phyloP scores from a whole-genome alignment of 176 grass and related monocot species.

The Coix lacrymajobi region DNA sequence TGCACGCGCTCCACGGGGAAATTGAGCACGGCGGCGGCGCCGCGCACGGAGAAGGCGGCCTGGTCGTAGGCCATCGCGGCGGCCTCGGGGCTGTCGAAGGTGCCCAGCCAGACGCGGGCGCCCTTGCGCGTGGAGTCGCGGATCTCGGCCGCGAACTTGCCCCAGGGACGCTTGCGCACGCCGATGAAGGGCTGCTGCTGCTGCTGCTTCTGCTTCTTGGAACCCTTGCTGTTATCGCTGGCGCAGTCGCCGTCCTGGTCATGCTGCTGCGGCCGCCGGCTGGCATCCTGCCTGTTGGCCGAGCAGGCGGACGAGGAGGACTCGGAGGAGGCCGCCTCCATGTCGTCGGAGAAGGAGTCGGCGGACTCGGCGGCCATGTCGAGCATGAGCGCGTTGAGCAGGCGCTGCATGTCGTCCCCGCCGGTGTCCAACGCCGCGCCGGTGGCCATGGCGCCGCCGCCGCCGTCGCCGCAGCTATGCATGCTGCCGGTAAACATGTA shows the following conservation, averaged over 20 bases:
- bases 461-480: not conserved
- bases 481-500: not conserved
- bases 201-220: too few species aligned
- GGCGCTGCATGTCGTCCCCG: slow-evolving; percentile 17
- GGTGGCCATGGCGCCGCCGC: not conserved
- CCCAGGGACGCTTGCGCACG: slow-evolving; percentile 85
- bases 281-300: not conserved
- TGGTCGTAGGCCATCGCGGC: slow-evolving; percentile 88
- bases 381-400: slow-evolving; percentile 24
- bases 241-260: not conserved
- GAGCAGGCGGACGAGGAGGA: slow-evolving; percentile 11
- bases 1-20: slow-evolving; percentile 62
- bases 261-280: not conserved
- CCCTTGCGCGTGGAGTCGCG: slow-evolving; percentile 81
- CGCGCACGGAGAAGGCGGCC: slow-evolving; percentile 78
- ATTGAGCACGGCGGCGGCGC: slow-evolving; percentile 67
- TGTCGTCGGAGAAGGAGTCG: slow-evolving; percentile 23
- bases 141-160: slow-evolving; percentile 90
- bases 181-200: slow-evolving; percentile 38
- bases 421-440: not conserved
- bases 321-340: slow-evolving; percentile 31
- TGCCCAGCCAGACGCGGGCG: slow-evolving; percentile 73
- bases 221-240: not conserved
- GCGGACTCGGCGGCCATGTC: slow-evolving; percentile 32
- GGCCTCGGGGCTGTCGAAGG: slow-evolving; percentile 68